Evolutionary conservation across 176 grass and related monocot genomes (phyloP).

Genomic region (Carex myosuroides): DNA sequence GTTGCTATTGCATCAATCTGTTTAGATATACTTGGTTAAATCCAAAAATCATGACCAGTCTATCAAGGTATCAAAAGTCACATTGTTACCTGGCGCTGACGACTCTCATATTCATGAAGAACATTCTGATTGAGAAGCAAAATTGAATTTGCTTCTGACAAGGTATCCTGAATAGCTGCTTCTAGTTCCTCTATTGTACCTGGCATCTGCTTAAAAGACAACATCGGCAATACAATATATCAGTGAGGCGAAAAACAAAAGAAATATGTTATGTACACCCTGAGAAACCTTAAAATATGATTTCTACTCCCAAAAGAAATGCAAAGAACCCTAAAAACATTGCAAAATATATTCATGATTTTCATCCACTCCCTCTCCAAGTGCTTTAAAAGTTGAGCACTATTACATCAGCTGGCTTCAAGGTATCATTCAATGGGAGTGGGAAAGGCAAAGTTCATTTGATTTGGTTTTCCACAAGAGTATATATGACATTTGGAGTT

Average conservation of each 20-base stretch:
- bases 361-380: not conserved
- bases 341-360: not conserved
- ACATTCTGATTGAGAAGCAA: constrained; percentile 91
- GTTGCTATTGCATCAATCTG: constrained; percentile 68
- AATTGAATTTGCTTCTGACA: constrained; percentile 91
- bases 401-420: not conserved
- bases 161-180: constrained; percentile 71
- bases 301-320: not conserved
- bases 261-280: not conserved
- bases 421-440: not conserved
- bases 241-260: constrained; percentile 1
- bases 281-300: not conserved
- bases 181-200: constrained; percentile 67
- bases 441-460: not conserved
- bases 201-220: constrained; percentile 59
- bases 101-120: constrained; percentile 78
- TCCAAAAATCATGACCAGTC: constrained; percentile 12
- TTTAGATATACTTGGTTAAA: constrained; percentile 12
- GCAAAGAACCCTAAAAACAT: not conserved
- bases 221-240: not conserved
- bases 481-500: not conserved
- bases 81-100: constrained; percentile 55
- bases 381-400: not conserved
- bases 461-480: not conserved
- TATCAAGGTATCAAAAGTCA: not conserved